These are phyloP conservation scores for Cladosporium sp. DNA, from an alignment of 2,329 filamentous ascomycete species.

Conservation along the genomic window DNA sequence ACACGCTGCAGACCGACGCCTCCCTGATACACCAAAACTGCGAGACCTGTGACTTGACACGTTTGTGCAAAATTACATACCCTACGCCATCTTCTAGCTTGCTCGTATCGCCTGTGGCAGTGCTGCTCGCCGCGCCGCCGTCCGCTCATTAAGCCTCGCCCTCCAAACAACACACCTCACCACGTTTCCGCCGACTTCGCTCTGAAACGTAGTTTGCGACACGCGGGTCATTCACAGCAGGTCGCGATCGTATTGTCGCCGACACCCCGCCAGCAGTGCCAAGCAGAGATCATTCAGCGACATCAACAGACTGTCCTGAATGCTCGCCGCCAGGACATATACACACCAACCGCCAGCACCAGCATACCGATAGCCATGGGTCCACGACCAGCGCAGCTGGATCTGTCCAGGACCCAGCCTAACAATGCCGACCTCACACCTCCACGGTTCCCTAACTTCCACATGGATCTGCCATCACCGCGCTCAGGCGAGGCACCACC, in stretches of 20 bases:
- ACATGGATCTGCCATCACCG: constrained; percentile 43
- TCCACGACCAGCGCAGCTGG: constrained; percentile 25
- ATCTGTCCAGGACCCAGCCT: constrained; percentile 7
- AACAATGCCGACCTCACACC: constrained; percentile 22
- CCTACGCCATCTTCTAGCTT: not conserved
- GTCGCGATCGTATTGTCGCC: not conserved
- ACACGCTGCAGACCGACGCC: constrained; percentile 1
- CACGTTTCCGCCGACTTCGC: not conserved
- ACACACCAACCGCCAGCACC: not conserved
- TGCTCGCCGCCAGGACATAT: not conserved
- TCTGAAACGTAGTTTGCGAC: not conserved
- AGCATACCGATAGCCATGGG: constrained; percentile 22
- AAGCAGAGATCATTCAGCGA: not conserved
- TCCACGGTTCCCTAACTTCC: constrained; percentile 22
- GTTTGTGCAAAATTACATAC: not conserved
- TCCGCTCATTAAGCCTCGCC: constrained; percentile 1
- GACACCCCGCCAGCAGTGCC: not conserved
- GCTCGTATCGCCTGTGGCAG: constrained; percentile 7
- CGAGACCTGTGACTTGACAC: not conserved
- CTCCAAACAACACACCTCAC: not conserved
- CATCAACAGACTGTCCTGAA: not conserved
- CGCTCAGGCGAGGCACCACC: constrained; percentile 65
- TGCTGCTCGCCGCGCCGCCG: constrained; percentile 10
- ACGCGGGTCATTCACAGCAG: not conserved
- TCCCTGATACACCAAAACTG: not conserved